phyloP scores from a whole-genome alignment of 2,329 filamentous ascomycete genomes.

The Xylariaceae sp. region DNA sequence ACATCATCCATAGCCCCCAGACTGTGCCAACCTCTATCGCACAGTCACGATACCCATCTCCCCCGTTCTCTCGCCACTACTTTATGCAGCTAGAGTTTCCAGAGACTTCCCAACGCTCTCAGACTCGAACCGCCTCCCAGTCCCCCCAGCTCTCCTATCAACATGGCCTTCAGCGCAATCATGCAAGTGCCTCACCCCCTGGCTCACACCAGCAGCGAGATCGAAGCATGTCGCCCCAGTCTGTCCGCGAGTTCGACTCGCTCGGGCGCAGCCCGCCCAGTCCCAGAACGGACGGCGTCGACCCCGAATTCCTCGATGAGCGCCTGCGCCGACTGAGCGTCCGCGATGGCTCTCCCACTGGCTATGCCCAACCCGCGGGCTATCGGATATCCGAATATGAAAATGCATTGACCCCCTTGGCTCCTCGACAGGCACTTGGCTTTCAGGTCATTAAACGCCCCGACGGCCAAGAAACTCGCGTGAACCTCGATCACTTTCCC shows the following conservation, averaged over 20 bases:
- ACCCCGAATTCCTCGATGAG: constrained; percentile 44
- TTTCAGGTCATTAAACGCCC: constrained; percentile 54
- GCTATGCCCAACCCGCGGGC: constrained; percentile 36
- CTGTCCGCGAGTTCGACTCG: constrained; percentile 27
- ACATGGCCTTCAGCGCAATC: constrained; percentile 55
- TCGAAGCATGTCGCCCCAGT: constrained; percentile 35
- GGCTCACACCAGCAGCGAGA: constrained; percentile 31
- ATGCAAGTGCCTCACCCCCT: constrained; percentile 36
- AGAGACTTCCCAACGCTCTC: constrained; percentile 30
- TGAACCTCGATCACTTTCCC: constrained; percentile 60
- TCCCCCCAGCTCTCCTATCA: constrained; percentile 39
- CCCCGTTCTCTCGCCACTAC: constrained; percentile 39
- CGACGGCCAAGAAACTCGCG: constrained; percentile 35
- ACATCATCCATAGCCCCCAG: constrained; percentile 14
- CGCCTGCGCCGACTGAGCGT: constrained; percentile 51
- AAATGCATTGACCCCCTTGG: constrained; percentile 49
- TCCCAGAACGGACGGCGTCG: constrained; percentile 28
- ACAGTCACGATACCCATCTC: constrained; percentile 42
- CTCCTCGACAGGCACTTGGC: constrained; percentile 45
- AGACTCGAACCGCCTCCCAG: constrained; percentile 30
- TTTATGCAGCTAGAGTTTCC: constrained; percentile 62
- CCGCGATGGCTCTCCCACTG: constrained; percentile 24
- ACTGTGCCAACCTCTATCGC: constrained; percentile 51
- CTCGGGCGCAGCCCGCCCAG: constrained; percentile 11
- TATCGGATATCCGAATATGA: constrained; percentile 59